A percentile compares a stretch with the other conserved stretches of the same genome.
phyloP scores from a whole-genome alignment of 108 stramenopile species.

The Pseudonitzschia delicatissima region DNA sequence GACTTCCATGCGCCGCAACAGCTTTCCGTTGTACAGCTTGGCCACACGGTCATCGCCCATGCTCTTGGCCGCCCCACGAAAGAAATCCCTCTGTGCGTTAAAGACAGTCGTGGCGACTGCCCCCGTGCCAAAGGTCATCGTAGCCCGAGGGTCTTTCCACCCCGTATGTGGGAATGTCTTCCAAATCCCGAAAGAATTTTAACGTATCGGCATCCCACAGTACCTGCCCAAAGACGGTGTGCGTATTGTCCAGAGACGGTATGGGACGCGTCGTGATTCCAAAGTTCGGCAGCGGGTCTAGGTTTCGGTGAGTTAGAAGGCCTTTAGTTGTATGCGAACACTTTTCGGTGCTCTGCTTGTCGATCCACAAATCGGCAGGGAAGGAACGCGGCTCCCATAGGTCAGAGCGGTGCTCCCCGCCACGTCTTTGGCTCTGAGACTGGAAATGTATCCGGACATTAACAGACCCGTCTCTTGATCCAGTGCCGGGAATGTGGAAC shows the following conservation, averaged over 20 bases:
- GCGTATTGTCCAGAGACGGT: constrained; percentile 56
- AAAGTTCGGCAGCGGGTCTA: constrained; percentile 72
- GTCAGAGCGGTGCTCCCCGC: constrained; percentile 58
- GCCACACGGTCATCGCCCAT: constrained; percentile 75
- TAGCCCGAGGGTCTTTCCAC: constrained; percentile 38
- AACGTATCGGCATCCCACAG: constrained; percentile 41
- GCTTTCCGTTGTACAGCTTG: constrained; percentile 76
- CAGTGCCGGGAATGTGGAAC: constrained; percentile 49
- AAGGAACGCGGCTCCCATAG: constrained; percentile 62
- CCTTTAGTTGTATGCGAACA: constrained; percentile 59
- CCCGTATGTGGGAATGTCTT: constrained; percentile 67
- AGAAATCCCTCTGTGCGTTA: constrained; percentile 71
- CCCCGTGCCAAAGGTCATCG: constrained; percentile 18
- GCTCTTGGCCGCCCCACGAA: constrained; percentile 76
- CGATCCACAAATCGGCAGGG: constrained; percentile 77
- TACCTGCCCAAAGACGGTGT: constrained; percentile 80
- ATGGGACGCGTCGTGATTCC: constrained; percentile 70
- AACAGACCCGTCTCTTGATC: constrained; percentile 71
- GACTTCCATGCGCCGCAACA: constrained; percentile 80
- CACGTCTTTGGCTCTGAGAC: constrained; percentile 57
- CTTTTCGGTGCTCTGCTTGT: constrained; percentile 16
- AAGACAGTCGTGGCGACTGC: constrained; percentile 61
- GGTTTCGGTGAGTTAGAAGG: constrained; percentile 68
- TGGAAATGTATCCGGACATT: constrained; percentile 68
- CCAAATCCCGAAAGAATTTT: constrained; percentile 51